Percentiles rank a stretch among this genome's conserved stretches.
Conservation (phyloP, 495 filamentous ascomycete genomes). For the Aspergillus sclerotioniger region DNA sequence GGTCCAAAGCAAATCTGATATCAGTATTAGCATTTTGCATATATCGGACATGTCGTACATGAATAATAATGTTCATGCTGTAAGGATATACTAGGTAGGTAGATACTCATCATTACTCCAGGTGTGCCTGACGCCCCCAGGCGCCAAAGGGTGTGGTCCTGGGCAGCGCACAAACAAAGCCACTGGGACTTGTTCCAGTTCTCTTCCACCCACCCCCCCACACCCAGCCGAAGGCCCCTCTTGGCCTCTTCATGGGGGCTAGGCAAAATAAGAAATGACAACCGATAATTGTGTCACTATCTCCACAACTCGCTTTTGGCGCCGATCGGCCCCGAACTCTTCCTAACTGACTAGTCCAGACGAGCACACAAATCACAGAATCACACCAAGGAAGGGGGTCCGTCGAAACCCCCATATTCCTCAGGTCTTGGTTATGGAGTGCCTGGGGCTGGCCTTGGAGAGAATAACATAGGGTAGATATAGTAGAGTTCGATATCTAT, state of each 20-base stretch:
- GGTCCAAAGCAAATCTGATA: background rate
- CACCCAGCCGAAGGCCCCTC: too few relatives aligned
- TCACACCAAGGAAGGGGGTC: background rate
- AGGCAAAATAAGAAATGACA: background rate
- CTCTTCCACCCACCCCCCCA: too few relatives aligned
- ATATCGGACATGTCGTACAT: background rate
- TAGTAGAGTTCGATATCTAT: too few relatives aligned
- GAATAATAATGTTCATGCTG: background rate
- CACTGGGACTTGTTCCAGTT: too few relatives aligned
- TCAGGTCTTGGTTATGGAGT: too few relatives aligned
- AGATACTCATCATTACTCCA: too few relatives aligned
- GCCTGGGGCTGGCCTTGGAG: too few relatives aligned
- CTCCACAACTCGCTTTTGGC: background rate
- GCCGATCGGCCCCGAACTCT: background rate
- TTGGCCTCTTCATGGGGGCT: too few relatives aligned
- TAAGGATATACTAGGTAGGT: too few relatives aligned
- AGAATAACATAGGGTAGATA: too few relatives aligned
- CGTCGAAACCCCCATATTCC: background rate
- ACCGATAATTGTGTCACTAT: constrained; percentile 1
- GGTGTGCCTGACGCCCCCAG: too few relatives aligned
- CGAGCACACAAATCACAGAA: background rate
- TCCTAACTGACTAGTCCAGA: background rate
- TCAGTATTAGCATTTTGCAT: background rate
- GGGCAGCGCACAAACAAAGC: background rate
- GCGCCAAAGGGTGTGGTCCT: too few relatives aligned